phyloP scores from a whole-genome alignment of 192 early-diverging fungal genomes.

The Pilobolus umbonatus region DNA sequence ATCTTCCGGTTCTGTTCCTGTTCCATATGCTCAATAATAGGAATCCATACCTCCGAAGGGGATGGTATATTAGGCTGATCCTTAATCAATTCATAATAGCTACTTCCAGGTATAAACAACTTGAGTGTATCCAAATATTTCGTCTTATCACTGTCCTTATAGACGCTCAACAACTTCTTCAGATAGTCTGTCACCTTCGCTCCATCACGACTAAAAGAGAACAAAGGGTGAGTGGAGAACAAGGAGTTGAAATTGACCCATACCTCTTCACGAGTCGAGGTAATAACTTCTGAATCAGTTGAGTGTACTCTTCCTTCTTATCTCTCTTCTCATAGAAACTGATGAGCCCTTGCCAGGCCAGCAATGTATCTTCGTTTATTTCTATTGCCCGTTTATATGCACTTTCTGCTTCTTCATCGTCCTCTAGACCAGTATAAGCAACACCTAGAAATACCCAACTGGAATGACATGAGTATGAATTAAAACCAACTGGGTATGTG shows the following conservation, averaged over 20 bases:
- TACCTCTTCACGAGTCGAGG: conserved; percentile 9
- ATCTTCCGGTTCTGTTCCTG: conserved; percentile 39
- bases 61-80: conserved; percentile 27
- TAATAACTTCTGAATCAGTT: conserved; percentile 34
- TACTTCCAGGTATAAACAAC: conserved; percentile 39
- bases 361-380: conserved; percentile 44
- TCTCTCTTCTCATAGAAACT: conserved; percentile 57
- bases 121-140: conserved; percentile 34
- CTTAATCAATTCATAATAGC: conserved; percentile 37
- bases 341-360: conserved; percentile 61
- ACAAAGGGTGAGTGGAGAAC: not conserved
- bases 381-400: conserved; percentile 57
- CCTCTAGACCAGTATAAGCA: conserved; percentile 54
- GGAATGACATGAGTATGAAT: not conserved
- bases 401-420: conserved; percentile 50
- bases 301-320: conserved; percentile 30
- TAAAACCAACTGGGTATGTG: not conserved
- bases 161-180: conserved; percentile 48
- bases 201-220: conserved; percentile 38
- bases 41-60: conserved; percentile 30
- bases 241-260: conserved; percentile 1
- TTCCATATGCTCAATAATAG: conserved; percentile 32
- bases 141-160: conserved; percentile 36
- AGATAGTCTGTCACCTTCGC: conserved; percentile 44
- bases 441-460: conserved; percentile 65